Base-by-base conservation (phyloP, 306 rosid genomes). In the Rubus idaeus region DNA sequence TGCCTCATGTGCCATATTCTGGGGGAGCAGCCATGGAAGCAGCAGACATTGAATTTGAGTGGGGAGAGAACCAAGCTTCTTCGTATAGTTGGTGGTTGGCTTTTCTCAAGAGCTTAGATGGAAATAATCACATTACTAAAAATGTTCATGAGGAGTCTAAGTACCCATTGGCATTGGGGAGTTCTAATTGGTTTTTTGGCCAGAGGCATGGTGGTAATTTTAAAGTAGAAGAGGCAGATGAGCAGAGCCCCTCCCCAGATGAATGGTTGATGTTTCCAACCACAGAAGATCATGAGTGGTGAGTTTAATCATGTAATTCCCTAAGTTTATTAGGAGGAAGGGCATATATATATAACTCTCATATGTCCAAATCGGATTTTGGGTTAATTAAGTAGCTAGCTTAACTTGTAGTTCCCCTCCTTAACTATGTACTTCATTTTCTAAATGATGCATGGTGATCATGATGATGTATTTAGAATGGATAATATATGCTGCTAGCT, bases 191-290 rank as follows among this genome's bases (percentile, higher is more conserved):
- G 76, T 40, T 16, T 40, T 74, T 74, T 58, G 77, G 77, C 37
- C 77, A 42, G 18, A 71, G 74, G 55, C 50, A 50, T 49, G 74
- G 20, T 39, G 57, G 68, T 17, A 20, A 4, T 73, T 12, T 8
- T 23, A 45, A 23, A 69, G 58, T 67, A 47, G 67, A 77, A 58
- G 49, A 39, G 23, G 58, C 55, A 52, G 55, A 45, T 23, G 83
- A 79, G 52, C 72, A 74, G 51, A 80, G 74, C 76, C 65, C 42
- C 79, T 80, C 46, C 30, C 75, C 83, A 63, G 88, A 87, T 81
- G 88, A 89, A 70, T 87, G 93, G 91, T 87, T 86, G 84, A 75
- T 81, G 70, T 57, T 81, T 73, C 82, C 83, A 40, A 65, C 64
- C 1, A 20, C 78, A 23, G 80, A 79, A 41, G 74, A 81, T 55